These are phyloP conservation scores for Reticulascus tulasneorum DNA, from an alignment of 2,329 filamentous ascomycete species.

Conservation along the genomic window DNA sequence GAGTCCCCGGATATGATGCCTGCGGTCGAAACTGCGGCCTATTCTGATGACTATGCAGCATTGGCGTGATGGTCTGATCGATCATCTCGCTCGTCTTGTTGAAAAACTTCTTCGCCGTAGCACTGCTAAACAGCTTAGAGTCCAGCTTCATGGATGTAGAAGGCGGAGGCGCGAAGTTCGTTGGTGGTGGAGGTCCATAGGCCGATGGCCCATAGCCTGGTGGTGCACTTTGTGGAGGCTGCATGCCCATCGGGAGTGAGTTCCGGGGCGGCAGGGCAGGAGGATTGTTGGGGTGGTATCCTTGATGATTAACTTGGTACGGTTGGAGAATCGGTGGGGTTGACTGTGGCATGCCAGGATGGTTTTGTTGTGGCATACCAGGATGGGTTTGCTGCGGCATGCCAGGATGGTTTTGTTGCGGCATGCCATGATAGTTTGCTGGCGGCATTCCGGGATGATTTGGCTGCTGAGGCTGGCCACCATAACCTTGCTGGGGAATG, in stretches of 20 bases:
- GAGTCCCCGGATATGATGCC: slow-evolving; percentile 2
- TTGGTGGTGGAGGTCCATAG: slow-evolving; percentile 7
- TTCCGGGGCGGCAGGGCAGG: slow-evolving; percentile 7
- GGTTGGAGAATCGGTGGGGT: slow-evolving; percentile 4
- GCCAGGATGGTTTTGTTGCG: neutral
- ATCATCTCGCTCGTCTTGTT: slow-evolving; percentile 30
- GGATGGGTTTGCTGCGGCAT: neutral
- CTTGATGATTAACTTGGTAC: slow-evolving; percentile 4
- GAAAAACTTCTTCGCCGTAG: slow-evolving; percentile 29
- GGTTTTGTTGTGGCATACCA: neutral
- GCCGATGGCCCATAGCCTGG: neutral
- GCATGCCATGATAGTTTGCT: neutral
- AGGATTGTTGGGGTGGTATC: neutral
- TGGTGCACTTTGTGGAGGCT: too few relatives aligned
- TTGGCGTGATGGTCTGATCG: slow-evolving; percentile 23
- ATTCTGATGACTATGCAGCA: slow-evolving; percentile 13
- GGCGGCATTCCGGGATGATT: neutral
- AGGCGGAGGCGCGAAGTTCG: neutral
- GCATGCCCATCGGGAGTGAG: neutral
- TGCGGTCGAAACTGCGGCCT: slow-evolving; percentile 6
- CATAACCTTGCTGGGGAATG: slow-evolving; percentile 2
- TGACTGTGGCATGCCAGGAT: neutral
- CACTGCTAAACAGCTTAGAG: slow-evolving; percentile 25
- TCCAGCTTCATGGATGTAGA: neutral
- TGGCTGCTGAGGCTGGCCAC: neutral